Evolutionary conservation across 208 protist genomes (phyloP), one percentile per base, ranked within the genome.

Genomic region (Trichomonas gallinae): DNA sequence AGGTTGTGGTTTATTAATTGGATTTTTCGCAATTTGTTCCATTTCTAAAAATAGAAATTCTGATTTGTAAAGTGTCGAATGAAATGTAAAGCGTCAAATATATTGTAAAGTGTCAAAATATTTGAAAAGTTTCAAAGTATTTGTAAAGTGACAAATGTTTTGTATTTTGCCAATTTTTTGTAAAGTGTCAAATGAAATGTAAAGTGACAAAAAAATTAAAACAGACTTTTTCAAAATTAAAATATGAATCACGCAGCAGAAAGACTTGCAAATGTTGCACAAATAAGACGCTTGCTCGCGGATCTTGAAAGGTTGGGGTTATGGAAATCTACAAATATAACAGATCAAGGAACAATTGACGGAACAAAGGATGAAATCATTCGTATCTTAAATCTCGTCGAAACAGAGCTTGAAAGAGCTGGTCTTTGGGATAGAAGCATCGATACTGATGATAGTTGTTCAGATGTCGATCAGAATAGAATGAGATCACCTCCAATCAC

Each of bases 301-400:
- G 83, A 89, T 46, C 36, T 89, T 0, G 83, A 89, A 46, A 44
- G 40, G 8, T 8, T 89, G 45, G 83, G 83, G 0, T 38, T 89
- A 44, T 89, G 83, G 83, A 89, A 89, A 89, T 46, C 83, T n/a
- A 46, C 83, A 44, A 89, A 46, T 89, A 46, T 46, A 9, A 48
- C 38, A 44, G 83, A 89, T 89, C 83, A 89, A 89, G 40, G n/a
- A 89, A 89, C 83, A 89, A 89, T 89, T 48, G 83, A 89, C 21
- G 83, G 36, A 31, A 89, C 83, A 48, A 44, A 46, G 48, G 83
- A 89, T 89, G 83, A 89, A 89, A 89, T 89, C 4, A 31, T 89
- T n/a, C 3, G 83, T n/a, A 89, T 89, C 34, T 89, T 89, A 89
- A 89, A 89, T 46, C 36, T 89, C 13, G 36, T 89, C 17, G 83